Conservation (phyloP, 768 basidiomycete species). For the Suillus clintonianus region DNA sequence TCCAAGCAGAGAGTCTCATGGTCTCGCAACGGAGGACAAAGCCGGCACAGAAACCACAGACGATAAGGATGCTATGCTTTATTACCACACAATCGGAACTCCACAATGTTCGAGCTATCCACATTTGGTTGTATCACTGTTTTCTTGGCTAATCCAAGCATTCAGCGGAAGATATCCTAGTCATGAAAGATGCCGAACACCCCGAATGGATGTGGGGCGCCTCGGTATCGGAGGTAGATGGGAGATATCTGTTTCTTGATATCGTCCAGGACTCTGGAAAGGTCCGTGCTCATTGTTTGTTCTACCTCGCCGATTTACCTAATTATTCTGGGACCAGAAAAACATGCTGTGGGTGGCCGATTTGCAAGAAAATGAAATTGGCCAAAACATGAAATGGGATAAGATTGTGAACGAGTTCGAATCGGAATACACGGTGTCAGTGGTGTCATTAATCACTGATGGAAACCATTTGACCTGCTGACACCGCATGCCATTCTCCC, state of each 20-base stretch:
- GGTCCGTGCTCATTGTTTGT: conserved; percentile 37
- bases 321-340: conserved; percentile 47
- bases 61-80: conserved; percentile 72
- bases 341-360: conserved; percentile 76
- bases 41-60: conserved; percentile 59
- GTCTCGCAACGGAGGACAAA: conserved; percentile 46
- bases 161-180: conserved; percentile 67
- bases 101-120: conserved; percentile 52
- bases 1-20: conserved; percentile 51
- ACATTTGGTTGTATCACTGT: conserved; percentile 4
- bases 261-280: conserved; percentile 62
- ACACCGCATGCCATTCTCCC: background rate
- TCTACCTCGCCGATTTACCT: background rate
- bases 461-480: background rate
- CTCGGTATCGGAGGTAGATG: conserved; percentile 59
- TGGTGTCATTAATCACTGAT: conserved; percentile 7
- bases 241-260: conserved; percentile 60
- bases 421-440: conserved; percentile 65
- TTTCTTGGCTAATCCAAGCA: conserved; percentile 7
- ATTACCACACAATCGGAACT: conserved; percentile 75
- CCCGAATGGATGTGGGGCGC: conserved; percentile 66
- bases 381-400: conserved; percentile 67
- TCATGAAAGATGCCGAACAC: conserved; percentile 63
- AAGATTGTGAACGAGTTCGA: conserved; percentile 72
- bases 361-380: conserved; percentile 58